Evolutionary conservation across 768 basidiomycete genomes (phyloP).

Genomic region (Hericium erinaceus): DNA sequence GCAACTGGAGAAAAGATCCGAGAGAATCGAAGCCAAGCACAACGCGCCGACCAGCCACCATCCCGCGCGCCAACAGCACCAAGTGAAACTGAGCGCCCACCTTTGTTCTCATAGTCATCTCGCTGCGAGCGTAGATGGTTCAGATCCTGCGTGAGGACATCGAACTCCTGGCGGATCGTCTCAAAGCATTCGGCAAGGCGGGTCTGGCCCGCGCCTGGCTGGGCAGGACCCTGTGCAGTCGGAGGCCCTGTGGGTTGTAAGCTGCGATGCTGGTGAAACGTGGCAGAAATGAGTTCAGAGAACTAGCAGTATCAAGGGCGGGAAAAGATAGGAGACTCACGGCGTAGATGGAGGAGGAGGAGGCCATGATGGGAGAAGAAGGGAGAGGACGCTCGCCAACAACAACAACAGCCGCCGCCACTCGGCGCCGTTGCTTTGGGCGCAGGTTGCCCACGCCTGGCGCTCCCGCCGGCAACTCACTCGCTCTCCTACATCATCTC

Average conservation of each 20-base stretch:
- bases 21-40: no score
- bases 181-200: constrained; percentile 76
- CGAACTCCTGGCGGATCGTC: constrained; percentile 76
- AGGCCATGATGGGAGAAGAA: constrained; percentile 12
- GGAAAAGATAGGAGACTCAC: constrained; percentile 11
- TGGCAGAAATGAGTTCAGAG: background rate
- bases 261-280: constrained; percentile 27
- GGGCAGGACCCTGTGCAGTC: constrained; percentile 22
- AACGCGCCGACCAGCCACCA: no score
- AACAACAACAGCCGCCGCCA: no score
- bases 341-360: constrained; percentile 22
- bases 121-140: constrained; percentile 61
- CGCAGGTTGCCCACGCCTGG: no score
- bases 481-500: no score
- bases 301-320: background rate
- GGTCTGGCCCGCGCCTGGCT: constrained; percentile 18
- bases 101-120: constrained; percentile 86
- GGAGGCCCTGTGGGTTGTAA: constrained; percentile 32
- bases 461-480: no score
- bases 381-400: background rate
- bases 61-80: background rate
- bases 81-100: constrained; percentile 33
- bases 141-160: constrained; percentile 60
- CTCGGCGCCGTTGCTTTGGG: no score
- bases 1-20: no score